Conservation (phyloP, 2,329 filamentous ascomycete species). For the Verticillium zaregamsianum region DNA sequence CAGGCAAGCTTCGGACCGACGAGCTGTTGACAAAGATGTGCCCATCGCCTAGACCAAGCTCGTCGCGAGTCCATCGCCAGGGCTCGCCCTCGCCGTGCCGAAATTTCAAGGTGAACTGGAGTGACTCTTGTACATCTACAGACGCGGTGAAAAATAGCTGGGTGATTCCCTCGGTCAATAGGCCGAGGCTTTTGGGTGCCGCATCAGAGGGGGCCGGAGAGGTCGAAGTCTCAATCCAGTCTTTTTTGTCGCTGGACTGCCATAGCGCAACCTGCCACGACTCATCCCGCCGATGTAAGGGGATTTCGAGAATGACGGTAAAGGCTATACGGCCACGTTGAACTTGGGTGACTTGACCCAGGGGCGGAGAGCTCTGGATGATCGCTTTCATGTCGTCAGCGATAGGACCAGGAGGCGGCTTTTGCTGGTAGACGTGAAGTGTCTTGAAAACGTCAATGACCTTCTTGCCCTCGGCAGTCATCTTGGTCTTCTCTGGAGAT, state of each 20-base stretch:
- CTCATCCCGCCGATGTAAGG: conserved; percentile 45
- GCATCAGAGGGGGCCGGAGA: conserved; percentile 16
- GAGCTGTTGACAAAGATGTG: conserved; percentile 45
- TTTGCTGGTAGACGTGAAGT: conserved; percentile 33
- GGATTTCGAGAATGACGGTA: conserved; percentile 66
- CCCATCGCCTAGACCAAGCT: conserved; percentile 60
- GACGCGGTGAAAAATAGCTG: conserved; percentile 8
- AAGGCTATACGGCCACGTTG: conserved; percentile 49
- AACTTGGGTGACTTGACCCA: conserved; percentile 70
- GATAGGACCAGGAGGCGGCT: conserved; percentile 19
- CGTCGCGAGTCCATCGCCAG: conserved; percentile 71
- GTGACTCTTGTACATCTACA: conserved; percentile 23
- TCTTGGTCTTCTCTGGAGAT: neutral
- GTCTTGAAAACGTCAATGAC: conserved; percentile 32
- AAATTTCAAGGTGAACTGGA: conserved; percentile 71
- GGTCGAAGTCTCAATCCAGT: conserved; percentile 50
- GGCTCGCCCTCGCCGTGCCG: conserved; percentile 43
- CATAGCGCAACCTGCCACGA: conserved; percentile 73
- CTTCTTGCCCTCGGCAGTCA: neutral
- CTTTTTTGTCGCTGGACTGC: conserved; percentile 56
- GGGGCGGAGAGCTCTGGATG: conserved; percentile 59
- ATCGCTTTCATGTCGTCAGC: conserved; percentile 29
- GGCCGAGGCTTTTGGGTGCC: conserved; percentile 45
- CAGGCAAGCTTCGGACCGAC: conserved; percentile 20
- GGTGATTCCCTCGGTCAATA: conserved; percentile 20